Evolutionary conservation across 345 rosid genomes (phyloP).

Genomic region (Eucalyptus pumila): DNA sequence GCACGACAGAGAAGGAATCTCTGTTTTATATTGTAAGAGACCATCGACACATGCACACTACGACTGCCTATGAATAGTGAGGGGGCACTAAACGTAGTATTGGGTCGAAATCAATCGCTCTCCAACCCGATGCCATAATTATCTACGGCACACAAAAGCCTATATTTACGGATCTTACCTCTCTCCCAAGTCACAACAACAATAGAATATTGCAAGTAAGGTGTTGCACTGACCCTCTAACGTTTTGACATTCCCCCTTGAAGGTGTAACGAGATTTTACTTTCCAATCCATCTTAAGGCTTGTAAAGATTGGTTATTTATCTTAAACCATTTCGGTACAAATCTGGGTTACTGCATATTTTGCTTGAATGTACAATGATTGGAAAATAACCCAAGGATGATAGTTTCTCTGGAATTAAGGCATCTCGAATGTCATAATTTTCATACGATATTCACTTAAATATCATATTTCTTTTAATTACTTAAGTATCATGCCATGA

Average conservation of each 20-base stretch:
- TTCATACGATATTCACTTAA: rapidly evolving
- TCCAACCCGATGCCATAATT: neutral
- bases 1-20: neutral
- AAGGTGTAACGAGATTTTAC: neutral
- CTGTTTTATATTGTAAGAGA: neutral
- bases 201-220: neutral
- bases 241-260: neutral
- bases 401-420: neutral
- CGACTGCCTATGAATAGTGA: neutral
- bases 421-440: neutral
- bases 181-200: neutral
- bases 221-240: neutral
- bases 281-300: neutral
- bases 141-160: neutral
- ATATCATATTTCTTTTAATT: neutral
- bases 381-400: neutral
- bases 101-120: neutral
- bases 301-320: neutral
- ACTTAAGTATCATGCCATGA: neutral
- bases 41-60: neutral
- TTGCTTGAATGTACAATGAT: neutral
- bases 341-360: neutral
- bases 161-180: neutral
- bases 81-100: neutral
- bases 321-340: neutral